These are phyloP conservation scores for Phytophthora foliorum DNA, from an alignment of 352 stramenopile species.

Conservation along the genomic window DNA sequence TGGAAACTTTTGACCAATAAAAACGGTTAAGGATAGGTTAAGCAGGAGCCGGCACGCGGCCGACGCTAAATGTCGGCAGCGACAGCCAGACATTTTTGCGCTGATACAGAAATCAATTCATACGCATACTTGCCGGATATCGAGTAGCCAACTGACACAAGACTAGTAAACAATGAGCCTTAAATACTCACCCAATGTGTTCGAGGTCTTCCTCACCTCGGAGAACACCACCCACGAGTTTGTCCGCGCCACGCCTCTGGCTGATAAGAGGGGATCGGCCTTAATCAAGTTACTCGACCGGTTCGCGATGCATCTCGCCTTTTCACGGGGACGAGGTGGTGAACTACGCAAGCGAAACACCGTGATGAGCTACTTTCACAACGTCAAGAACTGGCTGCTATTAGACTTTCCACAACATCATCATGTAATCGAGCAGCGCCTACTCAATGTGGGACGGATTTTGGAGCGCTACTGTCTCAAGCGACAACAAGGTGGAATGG, in stretches of 20 bases:
- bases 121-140: conserved; percentile 4
- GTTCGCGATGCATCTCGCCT: conserved; percentile 16
- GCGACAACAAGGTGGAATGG: conserved; percentile 2
- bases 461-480: conserved; percentile 21
- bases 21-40: neutral
- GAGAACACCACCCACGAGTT: conserved; percentile 24
- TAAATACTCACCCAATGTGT: conserved; percentile 9
- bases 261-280: neutral
- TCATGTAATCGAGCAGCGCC: conserved; percentile 5
- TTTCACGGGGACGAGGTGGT: neutral
- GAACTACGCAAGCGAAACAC: conserved; percentile 12
- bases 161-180: neutral
- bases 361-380: conserved; percentile 16
- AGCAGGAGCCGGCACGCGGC: neutral
- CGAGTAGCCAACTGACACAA: neutral
- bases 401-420: conserved; percentile 9
- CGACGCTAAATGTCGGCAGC: conserved; percentile 3
- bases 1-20: neutral
- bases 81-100: neutral
- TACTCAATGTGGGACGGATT: conserved; percentile 17
- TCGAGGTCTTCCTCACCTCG: conserved; percentile 15
- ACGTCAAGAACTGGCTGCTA: conserved; percentile 31
- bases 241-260: conserved; percentile 6
- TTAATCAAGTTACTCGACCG: conserved; percentile 20
- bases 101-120: neutral